These are phyloP conservation scores for Gracilariopsis chorda DNA, from an alignment of 23 red algal genomes.

Conservation along the genomic window DNA sequence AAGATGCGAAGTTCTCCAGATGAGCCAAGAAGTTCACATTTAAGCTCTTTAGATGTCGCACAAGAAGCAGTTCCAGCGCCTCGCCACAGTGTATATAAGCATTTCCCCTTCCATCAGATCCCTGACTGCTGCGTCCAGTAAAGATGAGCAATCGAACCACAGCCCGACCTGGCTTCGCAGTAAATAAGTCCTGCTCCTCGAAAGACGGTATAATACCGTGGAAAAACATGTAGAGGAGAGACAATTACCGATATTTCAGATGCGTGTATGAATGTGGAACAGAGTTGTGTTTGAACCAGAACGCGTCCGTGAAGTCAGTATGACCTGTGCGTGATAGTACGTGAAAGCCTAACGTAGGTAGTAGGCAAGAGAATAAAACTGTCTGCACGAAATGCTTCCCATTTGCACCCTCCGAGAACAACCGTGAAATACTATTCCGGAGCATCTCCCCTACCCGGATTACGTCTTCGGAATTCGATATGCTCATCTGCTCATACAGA, in stretches of 20 bases:
- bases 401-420: too few relatives aligned
- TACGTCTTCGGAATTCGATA: too few relatives aligned
- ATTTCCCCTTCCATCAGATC: not conserved
- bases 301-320: not conserved
- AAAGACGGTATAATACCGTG: too few relatives aligned
- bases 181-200: too few relatives aligned
- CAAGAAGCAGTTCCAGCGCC: not conserved
- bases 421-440: too few relatives aligned
- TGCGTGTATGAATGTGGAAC: not conserved
- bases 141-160: not conserved
- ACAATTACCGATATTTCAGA: not conserved
- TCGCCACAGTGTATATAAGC: not conserved
- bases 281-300: not conserved
- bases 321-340: constrained; percentile 9
- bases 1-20: not conserved
- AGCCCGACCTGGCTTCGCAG: not conserved
- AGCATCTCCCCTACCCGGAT: too few relatives aligned
- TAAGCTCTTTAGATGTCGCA: not conserved
- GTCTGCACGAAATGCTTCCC: not conserved
- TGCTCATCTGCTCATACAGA: too few relatives aligned
- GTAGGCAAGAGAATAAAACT: not conserved
- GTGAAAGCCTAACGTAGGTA: not conserved
- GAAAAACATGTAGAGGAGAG: not conserved
- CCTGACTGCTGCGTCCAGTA: not conserved
- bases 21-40: not conserved